Conservation (phyloP, 73 alveolate species). For the Tetrahymena thermophila region DNA sequence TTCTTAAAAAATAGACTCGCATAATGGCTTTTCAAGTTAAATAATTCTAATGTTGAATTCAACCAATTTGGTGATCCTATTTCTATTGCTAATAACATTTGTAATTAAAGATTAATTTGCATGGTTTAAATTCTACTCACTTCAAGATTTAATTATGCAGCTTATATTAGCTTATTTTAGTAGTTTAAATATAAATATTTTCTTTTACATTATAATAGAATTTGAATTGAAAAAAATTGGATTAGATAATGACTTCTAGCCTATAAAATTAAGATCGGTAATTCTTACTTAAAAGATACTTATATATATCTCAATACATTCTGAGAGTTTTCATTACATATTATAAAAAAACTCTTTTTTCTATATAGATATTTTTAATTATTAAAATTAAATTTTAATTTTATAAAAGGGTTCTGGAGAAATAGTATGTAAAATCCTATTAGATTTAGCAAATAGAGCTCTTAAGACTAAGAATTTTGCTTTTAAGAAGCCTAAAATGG, state of each 20-base stretch:
- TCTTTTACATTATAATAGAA: background rate
- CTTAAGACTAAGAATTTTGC: slow-evolving; percentile 11
- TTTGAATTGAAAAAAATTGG: slow-evolving; percentile 42
- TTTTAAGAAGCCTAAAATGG: slow-evolving; percentile 25
- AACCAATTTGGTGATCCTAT: slow-evolving; percentile 36
- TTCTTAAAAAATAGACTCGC: slow-evolving; percentile 16
- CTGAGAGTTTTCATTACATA: background rate
- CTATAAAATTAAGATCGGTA: slow-evolving; percentile 18
- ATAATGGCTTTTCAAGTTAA: slow-evolving; percentile 33
- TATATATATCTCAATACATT: background rate
- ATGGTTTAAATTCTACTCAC: background rate
- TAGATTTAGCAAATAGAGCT: slow-evolving; percentile 32
- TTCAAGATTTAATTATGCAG: too few relatives aligned
- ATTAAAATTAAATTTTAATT: background rate
- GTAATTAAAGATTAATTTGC: background rate
- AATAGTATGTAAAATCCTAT: slow-evolving; percentile 16
- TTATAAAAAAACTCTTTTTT: background rate
- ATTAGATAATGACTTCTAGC: slow-evolving; percentile 35
- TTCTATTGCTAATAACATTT: slow-evolving; percentile 19
- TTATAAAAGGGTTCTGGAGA: slow-evolving; percentile 24
- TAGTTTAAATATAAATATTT: background rate
- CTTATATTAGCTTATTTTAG: background rate
- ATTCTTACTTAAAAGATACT: background rate
- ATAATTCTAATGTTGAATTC: slow-evolving; percentile 29
- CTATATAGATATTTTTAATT: background rate